phyloP scores from a whole-genome alignment of 1,284 basidiomycete species.

The Pulveroboletus sp. region DNA sequence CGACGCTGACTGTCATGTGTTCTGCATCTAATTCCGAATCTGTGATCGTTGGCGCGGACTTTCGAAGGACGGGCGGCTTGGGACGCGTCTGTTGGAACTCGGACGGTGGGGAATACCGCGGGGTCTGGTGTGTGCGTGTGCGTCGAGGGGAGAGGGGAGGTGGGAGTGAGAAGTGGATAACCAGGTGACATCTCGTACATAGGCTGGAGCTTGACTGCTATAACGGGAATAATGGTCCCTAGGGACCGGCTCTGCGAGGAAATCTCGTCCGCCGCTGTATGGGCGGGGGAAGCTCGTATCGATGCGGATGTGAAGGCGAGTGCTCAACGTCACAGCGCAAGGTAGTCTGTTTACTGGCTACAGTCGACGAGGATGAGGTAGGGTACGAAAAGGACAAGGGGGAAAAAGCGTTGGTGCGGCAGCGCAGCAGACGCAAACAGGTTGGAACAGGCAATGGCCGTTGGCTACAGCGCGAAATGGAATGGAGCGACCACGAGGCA shows the following conservation, averaged over 20 bases:
- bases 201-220: slow-evolving; percentile 27
- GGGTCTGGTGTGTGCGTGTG: slow-evolving; percentile 35
- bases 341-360: not conserved
- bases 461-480: slow-evolving; percentile 18
- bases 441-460: slow-evolving; percentile 25
- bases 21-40: slow-evolving; percentile 37
- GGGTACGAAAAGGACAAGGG: not conserved
- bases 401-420: slow-evolving; percentile 4
- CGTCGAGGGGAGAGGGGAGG: slow-evolving; percentile 32
- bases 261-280: slow-evolving; percentile 32
- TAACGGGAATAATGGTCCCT: slow-evolving; percentile 36
- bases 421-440: slow-evolving; percentile 30
- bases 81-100: slow-evolving; percentile 29
- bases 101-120: slow-evolving; percentile 26
- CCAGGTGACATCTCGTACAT: slow-evolving; percentile 36
- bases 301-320: slow-evolving; percentile 25
- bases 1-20: slow-evolving; percentile 38
- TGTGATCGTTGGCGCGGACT: slow-evolving; percentile 35
- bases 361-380: slow-evolving; percentile 2
- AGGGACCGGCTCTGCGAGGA: slow-evolving; percentile 22
- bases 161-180: slow-evolving; percentile 33
- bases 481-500: slow-evolving; percentile 32
- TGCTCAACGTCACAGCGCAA: not conserved
- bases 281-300: slow-evolving; percentile 35
- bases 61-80: slow-evolving; percentile 33